These are phyloP conservation scores for Annulohypoxylon truncatum DNA, from an alignment of 2,329 filamentous ascomycete species.

Conservation along the genomic window DNA sequence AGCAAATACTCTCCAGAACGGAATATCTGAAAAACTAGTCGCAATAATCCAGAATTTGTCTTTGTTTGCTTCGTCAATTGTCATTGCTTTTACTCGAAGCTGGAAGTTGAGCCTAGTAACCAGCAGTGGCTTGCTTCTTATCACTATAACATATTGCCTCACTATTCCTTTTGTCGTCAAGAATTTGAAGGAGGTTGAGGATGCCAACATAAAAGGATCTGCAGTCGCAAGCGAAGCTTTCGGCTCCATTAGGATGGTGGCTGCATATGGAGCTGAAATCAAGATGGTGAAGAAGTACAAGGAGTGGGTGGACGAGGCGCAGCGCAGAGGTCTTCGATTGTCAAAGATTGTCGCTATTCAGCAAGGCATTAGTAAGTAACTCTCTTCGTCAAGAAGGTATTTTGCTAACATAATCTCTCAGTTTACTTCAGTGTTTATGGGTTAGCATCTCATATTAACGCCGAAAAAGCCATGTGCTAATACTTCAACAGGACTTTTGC, in stretches of 20 bases:
- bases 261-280: conserved; percentile 69
- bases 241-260: conserved; percentile 69
- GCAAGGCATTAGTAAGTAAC: conserved; percentile 47
- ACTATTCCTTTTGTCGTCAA: conserved; percentile 68
- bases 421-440: conserved; percentile 50
- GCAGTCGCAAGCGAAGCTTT: conserved; percentile 71
- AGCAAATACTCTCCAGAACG: conserved; percentile 71
- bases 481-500: conserved; percentile 45
- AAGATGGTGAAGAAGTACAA: conserved; percentile 65
- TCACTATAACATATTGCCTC: conserved; percentile 61
- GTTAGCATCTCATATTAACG: conserved; percentile 29
- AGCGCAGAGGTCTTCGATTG: conserved; percentile 46
- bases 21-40: conserved; percentile 72
- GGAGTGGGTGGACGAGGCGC: conserved; percentile 65
- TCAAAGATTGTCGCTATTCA: conserved; percentile 47
- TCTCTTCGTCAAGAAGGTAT: neutral
- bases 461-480: conserved; percentile 22
- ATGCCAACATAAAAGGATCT: conserved; percentile 68
- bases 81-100: conserved; percentile 67
- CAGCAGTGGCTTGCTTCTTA: conserved; percentile 66
- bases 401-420: conserved; percentile 34
- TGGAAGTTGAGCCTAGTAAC: conserved; percentile 71
- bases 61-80: conserved; percentile 62
- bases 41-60: conserved; percentile 66
- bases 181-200: conserved; percentile 60